A percentile compares a stretch with the other conserved stretches of the same genome.
Evolutionary conservation across 306 rosid species (phyloP).

Genomic region (Myrica gale): DNA sequence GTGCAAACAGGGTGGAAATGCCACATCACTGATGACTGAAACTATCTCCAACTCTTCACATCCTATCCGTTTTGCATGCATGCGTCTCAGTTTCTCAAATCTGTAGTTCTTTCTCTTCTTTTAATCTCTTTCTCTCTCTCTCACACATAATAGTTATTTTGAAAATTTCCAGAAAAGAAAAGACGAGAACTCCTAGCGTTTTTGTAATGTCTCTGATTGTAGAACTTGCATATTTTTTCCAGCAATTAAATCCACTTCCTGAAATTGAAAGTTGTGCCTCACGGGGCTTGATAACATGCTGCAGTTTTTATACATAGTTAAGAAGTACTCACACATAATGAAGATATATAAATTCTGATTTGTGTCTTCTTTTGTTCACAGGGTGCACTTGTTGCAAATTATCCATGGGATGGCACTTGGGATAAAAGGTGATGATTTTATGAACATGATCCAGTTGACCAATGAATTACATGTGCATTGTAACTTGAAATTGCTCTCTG

Average conservation of each 20-base stretch:
- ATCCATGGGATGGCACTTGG: slow-evolving; percentile 90
- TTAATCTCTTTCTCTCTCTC: not conserved
- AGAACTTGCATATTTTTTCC: slow-evolving; percentile 5
- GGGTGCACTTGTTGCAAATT: slow-evolving; percentile 99
- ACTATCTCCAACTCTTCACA: slow-evolving; percentile 3
- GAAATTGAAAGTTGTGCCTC: slow-evolving; percentile 6
- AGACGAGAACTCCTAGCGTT: not conserved
- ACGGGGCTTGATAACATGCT: slow-evolving; percentile 15
- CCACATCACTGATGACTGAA: slow-evolving; percentile 9
- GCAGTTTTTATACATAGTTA: slow-evolving; percentile 8
- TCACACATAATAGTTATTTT: not conserved
- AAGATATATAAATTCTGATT: slow-evolving; percentile 23
- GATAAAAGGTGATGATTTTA: slow-evolving; percentile 62
- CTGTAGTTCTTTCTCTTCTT: not conserved
- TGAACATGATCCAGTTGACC: not conserved
- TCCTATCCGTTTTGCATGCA: slow-evolving; percentile 15
- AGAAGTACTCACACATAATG: slow-evolving; percentile 6
- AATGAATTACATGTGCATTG: not conserved
- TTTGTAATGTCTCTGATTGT: slow-evolving; percentile 5
- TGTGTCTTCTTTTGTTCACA: slow-evolving; percentile 28
- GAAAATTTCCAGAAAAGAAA: not conserved
- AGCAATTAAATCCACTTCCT: slow-evolving; percentile 7
- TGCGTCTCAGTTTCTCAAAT: slow-evolving; percentile 19
- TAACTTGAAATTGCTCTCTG: slow-evolving; percentile 1
- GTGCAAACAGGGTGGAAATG: slow-evolving; percentile 12